Percentiles rank a stretch among this genome's conserved stretches.
These are phyloP conservation scores for Tothia fuscella DNA, from an alignment of 2,329 filamentous ascomycete species.

Conservation along the genomic window DNA sequence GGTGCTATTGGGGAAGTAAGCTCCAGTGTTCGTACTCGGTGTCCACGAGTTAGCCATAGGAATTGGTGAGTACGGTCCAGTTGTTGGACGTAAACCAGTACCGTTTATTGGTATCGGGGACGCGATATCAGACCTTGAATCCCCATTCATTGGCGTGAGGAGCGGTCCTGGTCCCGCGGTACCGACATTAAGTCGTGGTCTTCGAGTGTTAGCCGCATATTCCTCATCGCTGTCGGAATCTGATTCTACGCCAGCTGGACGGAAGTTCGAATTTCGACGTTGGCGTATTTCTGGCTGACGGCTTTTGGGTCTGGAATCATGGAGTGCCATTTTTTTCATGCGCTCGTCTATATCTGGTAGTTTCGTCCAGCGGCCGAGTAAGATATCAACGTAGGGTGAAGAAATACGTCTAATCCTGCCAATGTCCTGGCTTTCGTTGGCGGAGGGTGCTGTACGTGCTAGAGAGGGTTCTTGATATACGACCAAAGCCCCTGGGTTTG, in stretches of 20 bases:
- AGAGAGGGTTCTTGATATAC: constrained; percentile 21
- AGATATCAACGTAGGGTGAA: constrained; percentile 7
- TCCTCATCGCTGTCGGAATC: constrained; percentile 4
- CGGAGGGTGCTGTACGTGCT: constrained; percentile 16
- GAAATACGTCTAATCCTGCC: constrained; percentile 7
- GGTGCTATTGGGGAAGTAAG: constrained; percentile 1
- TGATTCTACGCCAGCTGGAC: constrained; percentile 2
- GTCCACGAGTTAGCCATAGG: constrained; percentile 7
- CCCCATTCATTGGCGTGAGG: neutral
- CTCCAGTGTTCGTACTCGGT: neutral
- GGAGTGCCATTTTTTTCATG: neutral
- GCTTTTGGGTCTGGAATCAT: neutral
- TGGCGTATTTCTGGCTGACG: neutral
- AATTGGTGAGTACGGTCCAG: constrained; percentile 1
- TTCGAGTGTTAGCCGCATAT: neutral
- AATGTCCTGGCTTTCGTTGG: constrained; percentile 17
- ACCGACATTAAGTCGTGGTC: constrained; percentile 2
- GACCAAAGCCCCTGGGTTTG: constrained; percentile 18
- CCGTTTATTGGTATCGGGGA: too few relatives aligned
- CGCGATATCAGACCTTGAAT: too few relatives aligned
- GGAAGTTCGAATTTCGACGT: neutral
- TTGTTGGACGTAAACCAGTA: neutral
- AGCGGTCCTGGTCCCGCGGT: constrained; percentile 5
- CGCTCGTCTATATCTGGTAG: constrained; percentile 3
- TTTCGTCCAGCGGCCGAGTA: constrained; percentile 9